Evolutionary conservation across 352 stramenopile species (phyloP), one percentile per base, ranked within the genome.

Genomic region (Blastocystis hominis): DNA sequence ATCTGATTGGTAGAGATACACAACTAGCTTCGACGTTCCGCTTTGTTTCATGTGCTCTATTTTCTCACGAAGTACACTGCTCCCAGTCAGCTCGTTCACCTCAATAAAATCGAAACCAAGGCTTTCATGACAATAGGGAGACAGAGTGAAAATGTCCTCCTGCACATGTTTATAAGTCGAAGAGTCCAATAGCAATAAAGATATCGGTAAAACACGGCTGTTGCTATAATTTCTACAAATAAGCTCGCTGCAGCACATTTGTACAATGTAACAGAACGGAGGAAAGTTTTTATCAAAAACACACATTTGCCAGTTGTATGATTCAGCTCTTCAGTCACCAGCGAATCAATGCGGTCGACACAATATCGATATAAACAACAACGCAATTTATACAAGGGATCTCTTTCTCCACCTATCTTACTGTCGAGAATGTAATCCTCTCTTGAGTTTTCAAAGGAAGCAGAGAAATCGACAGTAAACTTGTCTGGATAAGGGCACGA

Each of bases 241-340:
- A 20, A 9, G 55, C 9, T 46, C 6, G 13, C 38, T 42, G 4
- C n/a, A 61, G 55, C 20, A 15, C 62, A 24, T 17, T 40, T 10
- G 42, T 38, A 80, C 70, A 62, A 30, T 7, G 36, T 63, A 5
- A 62, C 36, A 30, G 20, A 64, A 36, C 50, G 70, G 44, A 80
- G 20, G 55, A 66, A 80, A 15, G 46, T 30, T 4, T 80, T 80
- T 13, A 80, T 30, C 36, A 80, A 63, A 7, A 47, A 80, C 34
- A 63, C 55, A 64, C 38, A 80, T 15, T 80, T 61, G 55, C 63
- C 63, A 42, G 70, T 80, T 13, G 70, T 80, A n/a, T 80, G 70
- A 15, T 47, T 42, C 5, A 80, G n/a, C 15, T 61, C 70, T 17
- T 38, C 30, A 47, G n/a, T 61, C 0, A 80, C 53, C 3, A 46